Conservation (phyloP, 441 rosid species). For the Erysimum cheiri region DNA sequence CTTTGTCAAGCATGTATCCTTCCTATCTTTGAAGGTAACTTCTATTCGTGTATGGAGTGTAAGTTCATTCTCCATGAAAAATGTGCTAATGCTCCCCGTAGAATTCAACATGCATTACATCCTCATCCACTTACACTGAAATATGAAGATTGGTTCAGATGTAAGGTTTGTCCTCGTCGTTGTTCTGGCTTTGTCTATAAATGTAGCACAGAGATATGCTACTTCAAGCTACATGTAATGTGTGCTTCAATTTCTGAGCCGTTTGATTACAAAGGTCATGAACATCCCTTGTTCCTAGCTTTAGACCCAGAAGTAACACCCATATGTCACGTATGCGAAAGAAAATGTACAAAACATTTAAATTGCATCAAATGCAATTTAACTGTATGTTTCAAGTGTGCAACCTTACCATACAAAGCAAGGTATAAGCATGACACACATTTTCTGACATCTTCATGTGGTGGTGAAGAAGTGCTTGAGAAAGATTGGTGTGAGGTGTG, state of each 20-base stretch:
- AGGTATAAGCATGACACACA: neutral
- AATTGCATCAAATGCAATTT: neutral
- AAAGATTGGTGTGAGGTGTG: slow-evolving; percentile 1
- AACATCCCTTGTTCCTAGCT: neutral
- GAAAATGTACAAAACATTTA: neutral
- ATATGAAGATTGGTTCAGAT: neutral
- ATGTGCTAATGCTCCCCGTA: neutral
- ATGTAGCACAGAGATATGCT: neutral
- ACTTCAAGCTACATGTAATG: neutral
- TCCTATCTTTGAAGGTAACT: neutral
- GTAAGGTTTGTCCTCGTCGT: neutral
- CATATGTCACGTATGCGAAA: neutral
- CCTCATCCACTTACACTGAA: neutral
- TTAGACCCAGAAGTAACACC: neutral
- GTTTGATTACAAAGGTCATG: neutral
- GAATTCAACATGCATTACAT: neutral
- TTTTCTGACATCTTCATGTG: neutral
- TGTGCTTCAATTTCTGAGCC: neutral
- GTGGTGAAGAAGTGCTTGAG: neutral
- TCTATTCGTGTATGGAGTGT: neutral
- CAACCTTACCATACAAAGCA: neutral
- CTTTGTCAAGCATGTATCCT: neutral
- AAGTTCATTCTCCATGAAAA: neutral
- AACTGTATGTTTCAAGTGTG: neutral
- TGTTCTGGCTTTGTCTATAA: neutral